Conservation (phyloP, 2,329 filamentous ascomycete species). For the Decorospora gaudefroyi region DNA sequence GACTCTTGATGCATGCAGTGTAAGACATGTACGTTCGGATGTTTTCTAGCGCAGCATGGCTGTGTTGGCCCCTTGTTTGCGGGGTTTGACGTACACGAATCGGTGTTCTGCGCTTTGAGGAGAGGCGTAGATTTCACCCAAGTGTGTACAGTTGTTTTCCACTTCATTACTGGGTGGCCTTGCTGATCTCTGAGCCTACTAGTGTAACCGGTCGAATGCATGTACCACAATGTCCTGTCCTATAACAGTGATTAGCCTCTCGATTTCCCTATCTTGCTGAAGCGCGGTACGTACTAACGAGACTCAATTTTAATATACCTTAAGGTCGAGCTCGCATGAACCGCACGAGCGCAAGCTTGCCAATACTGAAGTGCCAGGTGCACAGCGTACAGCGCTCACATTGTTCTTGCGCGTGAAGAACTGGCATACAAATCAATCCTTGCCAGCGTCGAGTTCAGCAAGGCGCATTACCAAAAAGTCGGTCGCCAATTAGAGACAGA, state of each 20-base stretch:
- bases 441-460: no score
- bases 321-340: background rate
- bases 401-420: no score
- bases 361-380: slow-evolving; percentile 2
- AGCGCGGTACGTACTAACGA: no score
- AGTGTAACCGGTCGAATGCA: background rate
- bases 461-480: slow-evolving; percentile 16
- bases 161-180: no score
- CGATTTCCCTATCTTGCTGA: background rate
- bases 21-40: slow-evolving; percentile 12
- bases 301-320: no score
- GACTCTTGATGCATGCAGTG: slow-evolving; percentile 3
- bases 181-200: no score
- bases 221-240: background rate
- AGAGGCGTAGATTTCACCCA: no score
- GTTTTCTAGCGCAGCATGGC: slow-evolving; percentile 9
- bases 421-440: background rate
- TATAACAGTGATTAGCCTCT: background rate
- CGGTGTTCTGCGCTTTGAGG: slow-evolving; percentile 7
- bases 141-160: slow-evolving; percentile 4
- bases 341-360: background rate
- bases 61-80: slow-evolving; percentile 20
- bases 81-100: slow-evolving; percentile 9
- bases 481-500: slow-evolving; percentile 4
- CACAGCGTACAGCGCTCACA: no score